Base-by-base conservation (phyloP, 2,329 filamentous ascomycete species). In the Penicillium psychrosexuale region DNA sequence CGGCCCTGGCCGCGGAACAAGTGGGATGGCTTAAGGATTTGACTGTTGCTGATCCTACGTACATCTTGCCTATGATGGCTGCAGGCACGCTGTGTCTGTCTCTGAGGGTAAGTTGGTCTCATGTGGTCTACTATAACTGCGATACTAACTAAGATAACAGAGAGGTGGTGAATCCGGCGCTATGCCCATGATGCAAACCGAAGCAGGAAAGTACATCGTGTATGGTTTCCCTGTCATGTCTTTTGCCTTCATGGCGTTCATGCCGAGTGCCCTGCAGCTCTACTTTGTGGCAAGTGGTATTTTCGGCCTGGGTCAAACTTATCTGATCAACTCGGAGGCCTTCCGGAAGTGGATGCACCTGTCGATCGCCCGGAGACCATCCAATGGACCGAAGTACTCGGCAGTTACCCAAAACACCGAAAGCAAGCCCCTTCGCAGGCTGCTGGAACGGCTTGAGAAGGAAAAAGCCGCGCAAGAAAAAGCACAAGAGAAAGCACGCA, bases 1-100 rank as follows among this genome's bases (percentile, higher is more conserved):
- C 93, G 0, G 87, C 84, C 1, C 72, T 97, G 61, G 83, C 89
- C 64, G 77, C 75, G 1, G 89, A 89, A 31, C 87, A 89, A 3
- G 75, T 86, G 34, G 75, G 86, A 38, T 99, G 94, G 94, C 83
- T 97, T 62, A 75, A 78, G 1, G 89, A 97, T 71, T 74, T 99
- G 59, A 87, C 90, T 0, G 69, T 85, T 22, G 72, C 83, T 2
- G 94, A 99, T 72, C 93, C 94, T 0, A 87, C 81, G 65, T 93
- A 84, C 63, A 71, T 94, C 38, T 76, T 97, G 31, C 94, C 94
- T 1, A 59, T 84, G 3, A 54, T 80, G 1, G 84, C 85, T 3
- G 81, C 85, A 1, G 72, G 68, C 8, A 67, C 84, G 51, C 81
- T 88, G 72, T 82, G 81, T 61, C 62, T 77, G 28, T 80, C 84